A percentile compares a stretch with the other conserved stretches of the same genome.
Evolutionary conservation across 2,329 filamentous ascomycete genomes (phyloP).

Genomic region (Lachnellula occidentalis): DNA sequence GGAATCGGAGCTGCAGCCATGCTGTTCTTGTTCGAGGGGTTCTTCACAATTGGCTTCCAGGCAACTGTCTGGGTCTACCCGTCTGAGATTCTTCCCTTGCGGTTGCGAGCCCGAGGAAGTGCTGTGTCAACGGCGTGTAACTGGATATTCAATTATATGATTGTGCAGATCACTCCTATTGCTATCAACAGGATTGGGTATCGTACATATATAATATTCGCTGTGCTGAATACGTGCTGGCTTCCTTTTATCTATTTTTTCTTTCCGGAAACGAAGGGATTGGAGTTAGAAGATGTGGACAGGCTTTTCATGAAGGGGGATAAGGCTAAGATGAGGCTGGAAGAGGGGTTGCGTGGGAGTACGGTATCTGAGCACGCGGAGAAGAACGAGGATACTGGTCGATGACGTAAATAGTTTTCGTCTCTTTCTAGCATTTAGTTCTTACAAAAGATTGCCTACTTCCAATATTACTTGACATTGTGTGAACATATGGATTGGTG

Average conservation of each 20-base stretch:
- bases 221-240: constrained; percentile 22
- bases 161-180: constrained; percentile 48
- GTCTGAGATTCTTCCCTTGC: constrained; percentile 52
- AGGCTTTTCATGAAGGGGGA: not conserved
- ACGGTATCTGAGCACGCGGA: not conserved
- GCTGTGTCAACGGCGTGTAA: constrained; percentile 27
- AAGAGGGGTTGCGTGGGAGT: not conserved
- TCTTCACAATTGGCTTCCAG: constrained; percentile 55
- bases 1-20: constrained; percentile 41
- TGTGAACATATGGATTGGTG: too few species aligned
- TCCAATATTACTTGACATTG: too few species aligned
- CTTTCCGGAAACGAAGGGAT: constrained; percentile 20
- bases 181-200: constrained; percentile 43
- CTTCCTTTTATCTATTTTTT: constrained; percentile 20
- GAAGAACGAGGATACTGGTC: not conserved
- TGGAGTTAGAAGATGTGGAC: constrained; percentile 23
- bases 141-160: constrained; percentile 33
- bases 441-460: too few species aligned
- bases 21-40: constrained; percentile 56
- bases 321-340: not conserved
- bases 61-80: constrained; percentile 57
- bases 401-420: not conserved
- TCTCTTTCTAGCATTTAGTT: too few species aligned
- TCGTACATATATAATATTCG: constrained; percentile 49
- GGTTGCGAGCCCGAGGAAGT: constrained; percentile 32